Conservation (phyloP, 495 filamentous ascomycete genomes). For the Lasiosphaeria miniovina region DNA sequence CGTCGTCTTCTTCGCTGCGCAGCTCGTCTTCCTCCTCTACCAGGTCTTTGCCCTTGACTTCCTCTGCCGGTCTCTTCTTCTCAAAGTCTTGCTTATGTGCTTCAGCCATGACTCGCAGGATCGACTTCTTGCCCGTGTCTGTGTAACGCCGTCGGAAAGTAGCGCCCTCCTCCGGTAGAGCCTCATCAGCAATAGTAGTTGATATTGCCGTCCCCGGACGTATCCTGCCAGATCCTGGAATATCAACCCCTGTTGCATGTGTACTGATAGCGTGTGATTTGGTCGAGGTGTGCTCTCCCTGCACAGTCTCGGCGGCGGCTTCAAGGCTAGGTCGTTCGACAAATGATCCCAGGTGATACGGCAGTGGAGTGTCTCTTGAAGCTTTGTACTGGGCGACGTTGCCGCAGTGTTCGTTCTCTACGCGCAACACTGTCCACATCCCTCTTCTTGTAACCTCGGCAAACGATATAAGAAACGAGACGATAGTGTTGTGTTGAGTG, state of each 20-base stretch:
- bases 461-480: slow-evolving; percentile 71
- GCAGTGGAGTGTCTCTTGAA: slow-evolving; percentile 73
- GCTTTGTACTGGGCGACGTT: slow-evolving; percentile 86
- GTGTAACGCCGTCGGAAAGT: slow-evolving; percentile 36
- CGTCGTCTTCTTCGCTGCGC: slow-evolving; percentile 28
- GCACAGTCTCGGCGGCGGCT: neutral
- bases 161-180: slow-evolving; percentile 13
- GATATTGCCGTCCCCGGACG: slow-evolving; percentile 1
- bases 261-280: slow-evolving; percentile 2
- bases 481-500: slow-evolving; percentile 73
- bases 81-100: slow-evolving; percentile 90
- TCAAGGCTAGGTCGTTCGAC: slow-evolving; percentile 28
- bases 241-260: neutral
- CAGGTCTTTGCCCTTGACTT: slow-evolving; percentile 6
- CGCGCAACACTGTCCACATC: slow-evolving; percentile 86
- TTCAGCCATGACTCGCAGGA: slow-evolving; percentile 56
- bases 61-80: slow-evolving; percentile 53
- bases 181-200: neutral
- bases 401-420: slow-evolving; percentile 94
- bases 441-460: slow-evolving; percentile 79
- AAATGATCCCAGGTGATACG: slow-evolving; percentile 60
- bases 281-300: neutral
- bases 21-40: slow-evolving; percentile 11
- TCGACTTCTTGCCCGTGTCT: slow-evolving; percentile 49
- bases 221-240: slow-evolving; percentile 5